Evolutionary conservation across 2,329 filamentous ascomycete species (phyloP), one percentile per base, ranked within the genome.

Genomic region (Sporothrix mexicana): DNA sequence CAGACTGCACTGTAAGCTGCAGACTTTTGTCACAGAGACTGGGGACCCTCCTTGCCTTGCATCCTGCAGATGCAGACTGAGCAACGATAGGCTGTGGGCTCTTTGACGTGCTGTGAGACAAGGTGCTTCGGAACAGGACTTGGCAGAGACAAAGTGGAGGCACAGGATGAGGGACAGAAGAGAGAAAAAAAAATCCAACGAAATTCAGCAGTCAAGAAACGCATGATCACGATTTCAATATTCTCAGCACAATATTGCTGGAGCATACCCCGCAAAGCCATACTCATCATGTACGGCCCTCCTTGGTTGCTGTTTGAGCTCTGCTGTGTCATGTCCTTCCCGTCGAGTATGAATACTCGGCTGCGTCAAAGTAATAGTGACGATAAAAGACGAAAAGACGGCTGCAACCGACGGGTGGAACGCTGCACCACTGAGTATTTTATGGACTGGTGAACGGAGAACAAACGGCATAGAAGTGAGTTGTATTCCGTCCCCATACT

Each of bases 91-190:
- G 10, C 17, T 45, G 36, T 45, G 30, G 59, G 23, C 36, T 45
- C 36, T 64, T 41, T 45, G 59, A 64, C 59, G 41, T 45, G 59
- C 59, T 45, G 36, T 64, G 59, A 64, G 59, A 64, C 59, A 64
- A 36, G 7, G 3, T 36, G 30, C 2, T 23, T 47, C n/a, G 17
- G 59, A 23, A 4, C n/a, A 66, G 12, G 41, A 25, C 61, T 66
- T 66, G 61, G 61, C 41, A 47, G 59, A 45, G n/a, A 23, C 36
- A 20, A 12, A 23, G 53, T 36, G 15, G 20, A 57, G 23, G 30
- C 41, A 3, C n/a, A 10, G n/a, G 17, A 25, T 23, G n/a, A 17
- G 8, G 51, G 20, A 13, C 45, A 17, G 15, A 10, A 25, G 51
- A 13, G n/a, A 59, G 20, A 57, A 23, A 36, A 36, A 23, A 57